Conservation (phyloP, 2,329 filamentous ascomycete genomes). For the Volutella citrinella region DNA sequence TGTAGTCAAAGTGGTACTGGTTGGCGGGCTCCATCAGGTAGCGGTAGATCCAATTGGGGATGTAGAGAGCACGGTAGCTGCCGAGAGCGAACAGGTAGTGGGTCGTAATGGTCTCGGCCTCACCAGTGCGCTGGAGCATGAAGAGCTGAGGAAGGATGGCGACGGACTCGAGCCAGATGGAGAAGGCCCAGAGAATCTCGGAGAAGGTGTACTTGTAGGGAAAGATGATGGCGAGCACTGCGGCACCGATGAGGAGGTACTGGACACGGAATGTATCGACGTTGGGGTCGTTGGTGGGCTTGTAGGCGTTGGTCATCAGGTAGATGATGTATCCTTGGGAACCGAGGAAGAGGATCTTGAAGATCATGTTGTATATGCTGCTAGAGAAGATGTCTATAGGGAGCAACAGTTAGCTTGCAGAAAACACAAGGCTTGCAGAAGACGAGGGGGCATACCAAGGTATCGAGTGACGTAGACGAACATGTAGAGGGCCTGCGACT, state of each 20-base stretch:
- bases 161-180: slow-evolving; percentile 95
- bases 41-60: slow-evolving; percentile 96
- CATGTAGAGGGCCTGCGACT: slow-evolving; percentile 93
- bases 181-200: slow-evolving; percentile 96
- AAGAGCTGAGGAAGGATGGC: slow-evolving; percentile 97
- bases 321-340: slow-evolving; percentile 94
- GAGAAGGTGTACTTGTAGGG: slow-evolving; percentile 79
- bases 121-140: slow-evolving; percentile 95
- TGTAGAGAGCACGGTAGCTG: slow-evolving; percentile 88
- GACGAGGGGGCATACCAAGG: slow-evolving; percentile 65
- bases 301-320: slow-evolving; percentile 96
- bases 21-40: slow-evolving; percentile 65
- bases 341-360: slow-evolving; percentile 93
- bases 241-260: slow-evolving; percentile 82
- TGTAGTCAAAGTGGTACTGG: slow-evolving; percentile 73
- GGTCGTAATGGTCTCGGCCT: slow-evolving; percentile 98
- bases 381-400: slow-evolving; percentile 78
- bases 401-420: too few species aligned
- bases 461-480: slow-evolving; percentile 93
- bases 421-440: too few species aligned
- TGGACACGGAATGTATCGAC: slow-evolving; percentile 96
- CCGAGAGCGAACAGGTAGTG: slow-evolving; percentile 96
- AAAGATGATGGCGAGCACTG: slow-evolving; percentile 74
- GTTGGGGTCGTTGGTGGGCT: slow-evolving; percentile 94
- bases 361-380: slow-evolving; percentile 87